Conservation (phyloP, 1,284 basidiomycete species). For the Melampsora americana region DNA sequence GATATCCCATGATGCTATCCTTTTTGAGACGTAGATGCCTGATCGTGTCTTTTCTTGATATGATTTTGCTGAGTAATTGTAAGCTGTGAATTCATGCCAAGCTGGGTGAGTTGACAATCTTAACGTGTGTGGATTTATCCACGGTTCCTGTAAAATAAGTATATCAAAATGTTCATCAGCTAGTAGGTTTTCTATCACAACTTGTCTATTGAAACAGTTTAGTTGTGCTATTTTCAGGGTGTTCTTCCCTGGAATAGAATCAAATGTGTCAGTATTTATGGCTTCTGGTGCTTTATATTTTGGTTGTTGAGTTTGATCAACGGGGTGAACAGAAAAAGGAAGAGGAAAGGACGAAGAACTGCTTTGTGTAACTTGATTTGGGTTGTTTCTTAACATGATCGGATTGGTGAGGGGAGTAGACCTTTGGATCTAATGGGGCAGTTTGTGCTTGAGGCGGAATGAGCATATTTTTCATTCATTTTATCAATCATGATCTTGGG, state of each 20-base stretch:
- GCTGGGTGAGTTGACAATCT: neutral
- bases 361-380: neutral
- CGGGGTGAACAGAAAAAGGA: neutral
- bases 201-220: neutral
- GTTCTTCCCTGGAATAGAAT: neutral
- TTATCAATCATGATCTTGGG: neutral
- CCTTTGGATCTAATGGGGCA: slow-evolving; percentile 1
- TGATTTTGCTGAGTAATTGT: neutral
- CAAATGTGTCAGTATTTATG: neutral
- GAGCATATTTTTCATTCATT: neutral
- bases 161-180: neutral
- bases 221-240: neutral
- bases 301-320: neutral
- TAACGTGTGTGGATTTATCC: neutral
- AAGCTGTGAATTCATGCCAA: neutral
- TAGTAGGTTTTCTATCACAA: neutral
- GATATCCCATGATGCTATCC: neutral
- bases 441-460: neutral
- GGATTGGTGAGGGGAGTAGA: neutral
- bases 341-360: neutral
- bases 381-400: neutral
- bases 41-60: neutral
- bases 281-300: neutral
- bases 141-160: slow-evolving; percentile 8
- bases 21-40: neutral